phyloP scores from a whole-genome alignment of 129 eudicot species.

The Apium graveolens region DNA sequence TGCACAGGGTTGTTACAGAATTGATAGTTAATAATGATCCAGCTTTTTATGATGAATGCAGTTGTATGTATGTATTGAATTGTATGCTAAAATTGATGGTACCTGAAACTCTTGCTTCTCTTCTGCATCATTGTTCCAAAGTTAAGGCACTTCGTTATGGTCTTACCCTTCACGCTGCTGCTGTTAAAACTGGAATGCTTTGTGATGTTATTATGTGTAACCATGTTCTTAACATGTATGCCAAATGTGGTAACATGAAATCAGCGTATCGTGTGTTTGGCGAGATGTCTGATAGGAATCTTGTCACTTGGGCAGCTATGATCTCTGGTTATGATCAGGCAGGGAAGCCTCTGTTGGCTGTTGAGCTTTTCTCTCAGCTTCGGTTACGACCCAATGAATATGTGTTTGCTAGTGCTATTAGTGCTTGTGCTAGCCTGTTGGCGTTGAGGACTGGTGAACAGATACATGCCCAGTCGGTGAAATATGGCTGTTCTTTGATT shows the following conservation, averaged over 20 bases:
- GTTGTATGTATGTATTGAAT: background rate
- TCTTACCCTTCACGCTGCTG: slow-evolving; percentile 53
- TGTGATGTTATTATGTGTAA: slow-evolving; percentile 36
- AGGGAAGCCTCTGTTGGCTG: slow-evolving; percentile 24
- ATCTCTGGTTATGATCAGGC: slow-evolving; percentile 72
- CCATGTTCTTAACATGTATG: slow-evolving; percentile 60
- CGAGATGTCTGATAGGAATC: slow-evolving; percentile 54
- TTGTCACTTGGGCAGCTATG: slow-evolving; percentile 77
- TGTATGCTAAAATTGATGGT: slow-evolving; percentile 18
- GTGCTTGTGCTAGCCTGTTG: slow-evolving; percentile 47
- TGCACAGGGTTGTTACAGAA: background rate
- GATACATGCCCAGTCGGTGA: slow-evolving; percentile 44
- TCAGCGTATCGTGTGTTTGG: slow-evolving; percentile 51
- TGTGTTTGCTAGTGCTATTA: slow-evolving; percentile 56
- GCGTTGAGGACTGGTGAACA: slow-evolving; percentile 38
- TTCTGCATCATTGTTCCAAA: slow-evolving; percentile 48
- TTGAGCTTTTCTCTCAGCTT: slow-evolving; percentile 39
- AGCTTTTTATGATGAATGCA: background rate
- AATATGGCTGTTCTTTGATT: slow-evolving; percentile 24
- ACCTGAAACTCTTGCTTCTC: slow-evolving; percentile 37
- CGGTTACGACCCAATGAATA: slow-evolving; percentile 42
- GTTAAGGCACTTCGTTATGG: slow-evolving; percentile 39
- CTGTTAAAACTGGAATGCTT: slow-evolving; percentile 37
- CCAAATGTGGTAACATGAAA: slow-evolving; percentile 44
- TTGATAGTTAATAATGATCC: background rate